A percentile compares a stretch with the other conserved stretches of the same genome.
Conservation (phyloP, 495 filamentous ascomycete genomes). For the Hypoxylon trugodes region DNA sequence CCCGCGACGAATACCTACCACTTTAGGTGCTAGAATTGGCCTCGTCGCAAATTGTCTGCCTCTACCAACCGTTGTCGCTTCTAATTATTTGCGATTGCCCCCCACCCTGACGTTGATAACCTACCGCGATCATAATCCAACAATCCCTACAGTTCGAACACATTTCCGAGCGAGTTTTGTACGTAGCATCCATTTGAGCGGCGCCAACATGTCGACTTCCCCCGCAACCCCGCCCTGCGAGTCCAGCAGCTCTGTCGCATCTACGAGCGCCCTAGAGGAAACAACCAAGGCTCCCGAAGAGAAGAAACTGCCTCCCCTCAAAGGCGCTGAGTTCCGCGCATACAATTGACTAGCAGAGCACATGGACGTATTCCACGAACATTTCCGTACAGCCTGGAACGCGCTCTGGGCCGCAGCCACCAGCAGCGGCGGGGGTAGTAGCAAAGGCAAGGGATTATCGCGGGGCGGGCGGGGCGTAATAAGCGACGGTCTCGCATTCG, state of each 20-base stretch:
- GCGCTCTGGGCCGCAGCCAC: conserved; percentile 68
- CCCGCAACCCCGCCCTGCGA: conserved; percentile 7
- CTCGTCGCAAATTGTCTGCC: conserved; percentile 1
- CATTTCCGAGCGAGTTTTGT: not conserved
- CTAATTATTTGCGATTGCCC: not conserved
- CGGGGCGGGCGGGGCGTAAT: conserved; percentile 64
- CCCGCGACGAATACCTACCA: not conserved
- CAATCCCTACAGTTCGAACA: not conserved
- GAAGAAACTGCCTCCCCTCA: conserved; percentile 24
- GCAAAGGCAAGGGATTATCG: conserved; percentile 38
- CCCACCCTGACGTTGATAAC: not conserved
- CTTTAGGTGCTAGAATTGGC: conserved; percentile 13
- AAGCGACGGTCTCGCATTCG: conserved; percentile 69
- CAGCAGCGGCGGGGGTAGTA: conserved; percentile 60
- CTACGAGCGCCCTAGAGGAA: not conserved
- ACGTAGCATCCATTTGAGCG: not conserved
- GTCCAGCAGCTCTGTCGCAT: not conserved
- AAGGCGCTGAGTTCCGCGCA: conserved; percentile 53
- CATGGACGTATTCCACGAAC: conserved; percentile 84
- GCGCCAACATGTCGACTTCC: conserved; percentile 14
- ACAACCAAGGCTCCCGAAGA: not conserved
- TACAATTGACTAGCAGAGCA: conserved; percentile 80
- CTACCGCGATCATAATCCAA: not conserved
- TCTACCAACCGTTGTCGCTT: not conserved
- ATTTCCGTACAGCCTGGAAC: conserved; percentile 79